phyloP scores from a whole-genome alignment of 2,329 filamentous ascomycete species.

The Byssothecium circinans region DNA sequence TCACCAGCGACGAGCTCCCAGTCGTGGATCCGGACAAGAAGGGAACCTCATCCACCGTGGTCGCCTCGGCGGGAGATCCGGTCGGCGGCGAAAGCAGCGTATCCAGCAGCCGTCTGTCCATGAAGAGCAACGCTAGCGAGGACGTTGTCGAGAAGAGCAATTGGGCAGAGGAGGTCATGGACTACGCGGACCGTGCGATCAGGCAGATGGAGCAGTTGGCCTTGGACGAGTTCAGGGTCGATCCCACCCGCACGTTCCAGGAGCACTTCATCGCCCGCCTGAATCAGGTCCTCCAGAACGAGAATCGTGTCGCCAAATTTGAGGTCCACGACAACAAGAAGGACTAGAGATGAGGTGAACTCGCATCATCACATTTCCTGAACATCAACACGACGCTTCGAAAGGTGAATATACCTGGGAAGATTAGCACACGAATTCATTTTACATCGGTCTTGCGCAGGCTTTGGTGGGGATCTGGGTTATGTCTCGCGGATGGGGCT shows the following conservation, averaged over 20 bases:
- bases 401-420: too few species aligned
- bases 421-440: too few species aligned
- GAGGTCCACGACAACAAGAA: constrained; percentile 12
- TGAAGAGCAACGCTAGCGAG: constrained; percentile 22
- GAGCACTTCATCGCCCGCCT: constrained; percentile 31
- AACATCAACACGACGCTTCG: too few species aligned
- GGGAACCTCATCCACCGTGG: constrained; percentile 17
- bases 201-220: constrained; percentile 37
- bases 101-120: constrained; percentile 10
- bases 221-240: constrained; percentile 25
- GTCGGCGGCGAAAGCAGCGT: constrained; percentile 10
- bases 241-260: constrained; percentile 21
- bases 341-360: not conserved
- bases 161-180: constrained; percentile 38
- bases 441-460: not conserved
- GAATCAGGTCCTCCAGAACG: constrained; percentile 21
- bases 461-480: not conserved
- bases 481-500: not conserved
- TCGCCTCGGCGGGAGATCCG: not conserved
- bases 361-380: too few species aligned
- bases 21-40: constrained; percentile 12
- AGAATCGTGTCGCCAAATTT: constrained; percentile 20
- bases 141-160: constrained; percentile 39
- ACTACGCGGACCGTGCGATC: constrained; percentile 23
- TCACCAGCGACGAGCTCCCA: constrained; percentile 31